Evolutionary conservation across 176 grass and related monocot genomes (phyloP).

Genomic region (Oryza meyeriana): DNA sequence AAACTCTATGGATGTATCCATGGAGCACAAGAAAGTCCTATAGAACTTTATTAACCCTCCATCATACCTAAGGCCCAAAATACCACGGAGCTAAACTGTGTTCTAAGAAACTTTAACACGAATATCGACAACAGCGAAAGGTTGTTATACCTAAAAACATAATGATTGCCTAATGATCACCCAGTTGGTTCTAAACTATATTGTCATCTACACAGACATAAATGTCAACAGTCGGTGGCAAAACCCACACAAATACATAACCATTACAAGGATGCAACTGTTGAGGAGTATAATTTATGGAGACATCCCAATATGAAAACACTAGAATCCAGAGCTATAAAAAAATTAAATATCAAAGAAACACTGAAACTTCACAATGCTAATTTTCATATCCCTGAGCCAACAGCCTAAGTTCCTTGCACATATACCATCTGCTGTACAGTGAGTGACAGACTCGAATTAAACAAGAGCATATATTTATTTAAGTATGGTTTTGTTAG

Average conservation of each 20-base stretch:
- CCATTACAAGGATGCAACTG: neutral
- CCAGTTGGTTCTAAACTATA: neutral
- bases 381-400: neutral
- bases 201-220: constrained; percentile 9
- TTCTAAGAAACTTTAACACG: neutral
- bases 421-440: neutral
- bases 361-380: neutral
- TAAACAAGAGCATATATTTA: neutral
- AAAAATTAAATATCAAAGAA: constrained; percentile 1
- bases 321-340: neutral
- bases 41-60: neutral
- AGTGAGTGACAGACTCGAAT: neutral
- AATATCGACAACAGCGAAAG: neutral
- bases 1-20: neutral
- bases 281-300: neutral
- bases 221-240: neutral
- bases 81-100: neutral
- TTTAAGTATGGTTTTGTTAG: neutral
- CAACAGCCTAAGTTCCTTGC: neutral
- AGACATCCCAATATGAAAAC: neutral
- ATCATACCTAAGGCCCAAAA: constrained; percentile 9
- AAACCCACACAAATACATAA: neutral
- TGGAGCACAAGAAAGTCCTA: neutral
- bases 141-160: constrained; percentile 11
- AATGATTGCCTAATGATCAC: neutral